These are phyloP conservation scores for Rhizomucor miehei DNA, from an alignment of 371 early-diverging fungal species.

Conservation along the genomic window DNA sequence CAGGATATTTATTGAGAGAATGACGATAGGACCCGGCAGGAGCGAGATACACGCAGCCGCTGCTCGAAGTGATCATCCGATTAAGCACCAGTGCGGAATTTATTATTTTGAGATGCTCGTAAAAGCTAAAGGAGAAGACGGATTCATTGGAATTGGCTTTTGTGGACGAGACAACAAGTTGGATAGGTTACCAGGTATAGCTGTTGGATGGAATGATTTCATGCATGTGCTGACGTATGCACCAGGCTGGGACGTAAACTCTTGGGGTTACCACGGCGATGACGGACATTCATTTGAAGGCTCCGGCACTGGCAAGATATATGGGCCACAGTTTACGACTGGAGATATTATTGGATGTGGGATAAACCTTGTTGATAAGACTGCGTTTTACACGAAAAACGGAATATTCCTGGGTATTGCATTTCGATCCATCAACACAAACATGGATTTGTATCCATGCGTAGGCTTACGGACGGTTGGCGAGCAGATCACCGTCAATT, in stretches of 20 bases:
- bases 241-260: slow-evolving; percentile 77
- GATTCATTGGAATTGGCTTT: slow-evolving; percentile 92
- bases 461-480: slow-evolving; percentile 90
- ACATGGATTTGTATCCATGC: slow-evolving; percentile 64
- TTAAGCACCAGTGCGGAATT: slow-evolving; percentile 85
- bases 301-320: slow-evolving; percentile 76
- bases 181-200: slow-evolving; percentile 81
- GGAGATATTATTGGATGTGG: slow-evolving; percentile 94
- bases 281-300: slow-evolving; percentile 87
- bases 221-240: not conserved
- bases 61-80: slow-evolving; percentile 77
- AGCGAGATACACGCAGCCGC: slow-evolving; percentile 82
- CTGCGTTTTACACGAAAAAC: slow-evolving; percentile 91
- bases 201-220: not conserved
- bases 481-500: slow-evolving; percentile 86
- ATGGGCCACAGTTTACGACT: slow-evolving; percentile 90
- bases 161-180: slow-evolving; percentile 56
- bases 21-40: slow-evolving; percentile 68
- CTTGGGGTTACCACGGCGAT: slow-evolving; percentile 93
- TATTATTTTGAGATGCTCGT: slow-evolving; percentile 90
- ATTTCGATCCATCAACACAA: slow-evolving; percentile 34
- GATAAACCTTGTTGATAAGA: slow-evolving; percentile 74
- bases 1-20: not conserved
- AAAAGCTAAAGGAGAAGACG: slow-evolving; percentile 86
- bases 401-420: slow-evolving; percentile 76